phyloP scores from a whole-genome alignment of 495 filamentous ascomycete genomes.

The Apiosordaria backusii region DNA sequence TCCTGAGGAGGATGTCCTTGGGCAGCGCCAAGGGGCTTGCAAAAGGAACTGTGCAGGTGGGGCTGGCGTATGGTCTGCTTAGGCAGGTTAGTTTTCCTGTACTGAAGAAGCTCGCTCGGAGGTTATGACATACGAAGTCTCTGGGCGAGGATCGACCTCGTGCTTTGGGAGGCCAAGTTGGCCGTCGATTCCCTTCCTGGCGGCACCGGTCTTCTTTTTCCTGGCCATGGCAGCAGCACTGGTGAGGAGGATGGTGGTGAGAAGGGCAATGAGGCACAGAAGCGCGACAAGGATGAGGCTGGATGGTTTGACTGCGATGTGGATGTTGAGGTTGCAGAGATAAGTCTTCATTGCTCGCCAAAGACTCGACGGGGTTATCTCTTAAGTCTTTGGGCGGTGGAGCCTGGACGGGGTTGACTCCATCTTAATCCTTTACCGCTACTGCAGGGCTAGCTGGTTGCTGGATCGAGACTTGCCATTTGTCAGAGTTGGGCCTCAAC shows the following conservation, averaged over 20 bases:
- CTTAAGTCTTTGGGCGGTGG: background rate
- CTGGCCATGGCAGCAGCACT: constrained; percentile 24
- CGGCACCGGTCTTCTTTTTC: constrained; percentile 27
- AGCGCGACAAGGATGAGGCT: constrained; percentile 20
- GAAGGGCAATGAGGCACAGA: constrained; percentile 21
- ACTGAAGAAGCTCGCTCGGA: background rate
- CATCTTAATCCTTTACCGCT: background rate
- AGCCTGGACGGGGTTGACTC: background rate
- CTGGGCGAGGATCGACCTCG: constrained; percentile 30
- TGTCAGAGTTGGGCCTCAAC: constrained; percentile 21
- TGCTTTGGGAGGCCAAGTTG: constrained; percentile 11
- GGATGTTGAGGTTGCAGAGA: constrained; percentile 23
- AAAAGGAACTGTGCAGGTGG: constrained; percentile 32
- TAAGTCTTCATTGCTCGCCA: constrained; percentile 11
- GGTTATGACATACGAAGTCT: constrained; percentile 28
- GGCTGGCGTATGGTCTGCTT: constrained; percentile 32
- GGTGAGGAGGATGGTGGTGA: constrained; percentile 22
- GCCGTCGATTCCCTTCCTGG: constrained; percentile 16
- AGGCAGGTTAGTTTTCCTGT: constrained; percentile 10
- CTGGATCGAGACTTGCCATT: constrained; percentile 10
- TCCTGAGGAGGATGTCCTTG: constrained; percentile 30
- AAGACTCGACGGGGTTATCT: background rate
- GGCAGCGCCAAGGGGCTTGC: constrained; percentile 32
- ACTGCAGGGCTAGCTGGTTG: background rate
- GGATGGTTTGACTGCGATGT: constrained; percentile 30